Evolutionary conservation across 192 early-diverging fungal species (phyloP).

Genomic region (Spizellomyces punctatus): DNA sequence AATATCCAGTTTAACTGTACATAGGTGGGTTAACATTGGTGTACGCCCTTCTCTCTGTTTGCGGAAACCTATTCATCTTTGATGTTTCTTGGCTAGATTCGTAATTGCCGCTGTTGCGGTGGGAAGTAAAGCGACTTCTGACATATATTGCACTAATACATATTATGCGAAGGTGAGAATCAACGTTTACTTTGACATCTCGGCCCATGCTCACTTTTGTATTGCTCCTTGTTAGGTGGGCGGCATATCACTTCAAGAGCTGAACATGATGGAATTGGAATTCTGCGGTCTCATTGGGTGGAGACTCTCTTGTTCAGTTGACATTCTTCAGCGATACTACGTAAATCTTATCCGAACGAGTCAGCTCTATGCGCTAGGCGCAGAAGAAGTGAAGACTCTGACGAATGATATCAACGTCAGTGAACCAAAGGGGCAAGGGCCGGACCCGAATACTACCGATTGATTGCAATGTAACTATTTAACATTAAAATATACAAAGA

Average conservation of each 20-base stretch:
- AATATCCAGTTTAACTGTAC: constrained; percentile 90
- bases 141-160: constrained; percentile 91
- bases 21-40: constrained; percentile 44
- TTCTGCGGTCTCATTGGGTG: constrained; percentile 80
- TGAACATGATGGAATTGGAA: constrained; percentile 92
- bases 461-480: no score
- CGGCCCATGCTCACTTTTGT: background rate
- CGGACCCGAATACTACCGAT: no score
- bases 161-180: constrained; percentile 91
- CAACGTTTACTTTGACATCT: constrained; percentile 38
- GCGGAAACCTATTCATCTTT: background rate
- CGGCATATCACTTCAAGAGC: constrained; percentile 88
- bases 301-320: constrained; percentile 72
- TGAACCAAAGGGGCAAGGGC: no score
- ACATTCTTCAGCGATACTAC: constrained; percentile 83
- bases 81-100: constrained; percentile 51
- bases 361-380: constrained; percentile 43
- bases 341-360: constrained; percentile 80
- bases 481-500: no score
- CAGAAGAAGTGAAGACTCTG: background rate
- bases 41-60: background rate
- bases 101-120: constrained; percentile 82
- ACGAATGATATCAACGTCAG: no score
- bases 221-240: constrained; percentile 81
- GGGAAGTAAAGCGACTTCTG: constrained; percentile 82